A percentile compares a stretch with the other conserved stretches of the same genome.
Conservation (phyloP, 257 asterid genomes). For the Mitragyna speciosa region DNA sequence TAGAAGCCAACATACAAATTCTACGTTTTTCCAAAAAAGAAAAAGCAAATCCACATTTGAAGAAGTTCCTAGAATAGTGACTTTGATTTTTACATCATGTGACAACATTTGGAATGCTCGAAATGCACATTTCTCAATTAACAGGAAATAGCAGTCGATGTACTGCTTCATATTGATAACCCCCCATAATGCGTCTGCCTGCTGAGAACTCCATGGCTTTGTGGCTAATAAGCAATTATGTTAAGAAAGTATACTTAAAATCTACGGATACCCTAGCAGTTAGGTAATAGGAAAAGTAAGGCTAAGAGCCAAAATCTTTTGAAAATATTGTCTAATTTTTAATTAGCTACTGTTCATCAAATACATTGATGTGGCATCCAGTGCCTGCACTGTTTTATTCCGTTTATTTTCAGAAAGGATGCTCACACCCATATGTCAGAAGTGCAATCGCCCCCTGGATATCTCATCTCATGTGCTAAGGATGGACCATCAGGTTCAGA, state of each 20-base stretch:
- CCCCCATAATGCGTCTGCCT: not conserved
- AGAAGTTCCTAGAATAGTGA: not conserved
- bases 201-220: not conserved
- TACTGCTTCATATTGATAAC: not conserved
- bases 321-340: no score
- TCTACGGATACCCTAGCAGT: not conserved
- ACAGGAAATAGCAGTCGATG: not conserved
- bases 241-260: not conserved
- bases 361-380: not conserved
- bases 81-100: no score
- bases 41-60: no score
- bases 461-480: constrained; percentile 91
- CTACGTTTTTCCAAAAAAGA: no score
- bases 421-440: constrained; percentile 84
- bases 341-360: not conserved
- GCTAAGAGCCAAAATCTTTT: not conserved
- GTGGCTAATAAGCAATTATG: not conserved
- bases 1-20: not conserved
- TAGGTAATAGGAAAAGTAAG: not conserved
- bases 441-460: constrained; percentile 99
- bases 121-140: not conserved
- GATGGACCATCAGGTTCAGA: constrained; percentile 93
- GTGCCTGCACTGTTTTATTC: not conserved
- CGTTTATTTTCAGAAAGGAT: not conserved
- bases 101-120: not conserved